phyloP scores from a whole-genome alignment of 768 basidiomycete species.

The Psilocybe cyanescens region DNA sequence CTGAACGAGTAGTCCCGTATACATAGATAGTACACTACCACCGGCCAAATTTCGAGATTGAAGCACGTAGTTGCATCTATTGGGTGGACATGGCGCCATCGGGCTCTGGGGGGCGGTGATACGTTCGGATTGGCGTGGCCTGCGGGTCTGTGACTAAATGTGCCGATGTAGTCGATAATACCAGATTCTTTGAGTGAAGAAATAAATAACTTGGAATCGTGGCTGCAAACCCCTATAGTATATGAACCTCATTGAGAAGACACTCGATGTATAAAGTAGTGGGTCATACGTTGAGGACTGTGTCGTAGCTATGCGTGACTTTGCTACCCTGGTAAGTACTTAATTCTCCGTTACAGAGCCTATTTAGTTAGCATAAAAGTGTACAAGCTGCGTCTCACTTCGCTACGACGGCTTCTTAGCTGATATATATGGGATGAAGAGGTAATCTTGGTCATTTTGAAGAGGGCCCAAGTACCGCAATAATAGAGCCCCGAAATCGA shows the following conservation, averaged over 20 bases:
- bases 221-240: slow-evolving; percentile 31
- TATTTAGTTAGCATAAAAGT: no score
- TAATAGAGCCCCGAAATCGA: no score
- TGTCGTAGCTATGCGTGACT: slow-evolving; percentile 43
- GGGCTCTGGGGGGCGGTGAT: slow-evolving; percentile 34
- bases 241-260: no score
- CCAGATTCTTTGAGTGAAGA: slow-evolving; percentile 33
- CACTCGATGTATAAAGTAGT: no score
- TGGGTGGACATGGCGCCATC: slow-evolving; percentile 48
- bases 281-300: slow-evolving; percentile 40
- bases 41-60: no score
- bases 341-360: slow-evolving; percentile 20
- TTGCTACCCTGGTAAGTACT: slow-evolving; percentile 38
- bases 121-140: no score
- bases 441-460: no score
- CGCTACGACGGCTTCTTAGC: no score
- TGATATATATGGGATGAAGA: no score
- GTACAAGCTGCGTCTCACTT: no score
- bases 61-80: slow-evolving; percentile 10
- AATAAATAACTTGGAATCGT: slow-evolving; percentile 31
- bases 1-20: neutral
- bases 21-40: no score
- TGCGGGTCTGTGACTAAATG: slow-evolving; percentile 10
- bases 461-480: no score
- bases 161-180: slow-evolving; percentile 53